Conservation (phyloP, 768 basidiomycete genomes). For the Leccinum subtestaceum region DNA sequence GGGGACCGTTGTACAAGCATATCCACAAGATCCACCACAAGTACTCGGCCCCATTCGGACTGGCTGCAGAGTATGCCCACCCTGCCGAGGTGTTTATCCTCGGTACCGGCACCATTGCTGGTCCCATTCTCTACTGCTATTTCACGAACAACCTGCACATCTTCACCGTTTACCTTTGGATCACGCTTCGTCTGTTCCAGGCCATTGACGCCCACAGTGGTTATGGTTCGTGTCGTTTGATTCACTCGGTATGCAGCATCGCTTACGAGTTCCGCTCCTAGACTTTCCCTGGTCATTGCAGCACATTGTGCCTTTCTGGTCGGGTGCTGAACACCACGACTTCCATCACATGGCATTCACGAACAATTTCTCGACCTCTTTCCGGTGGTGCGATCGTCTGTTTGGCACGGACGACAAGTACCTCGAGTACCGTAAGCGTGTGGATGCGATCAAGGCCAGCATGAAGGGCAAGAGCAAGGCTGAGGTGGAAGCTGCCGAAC, state of each 20-base stretch:
- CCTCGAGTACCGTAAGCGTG: slow-evolving; percentile 67
- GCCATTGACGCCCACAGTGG: slow-evolving; percentile 97
- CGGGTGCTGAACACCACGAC: slow-evolving; percentile 95
- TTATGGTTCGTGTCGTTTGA: slow-evolving; percentile 60
- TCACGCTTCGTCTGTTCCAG: slow-evolving; percentile 91
- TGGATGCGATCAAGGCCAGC: slow-evolving; percentile 57
- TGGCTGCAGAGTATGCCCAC: slow-evolving; percentile 97
- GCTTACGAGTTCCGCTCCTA: slow-evolving; percentile 21
- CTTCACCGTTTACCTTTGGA: slow-evolving; percentile 91
- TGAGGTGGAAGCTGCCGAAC: slow-evolving; percentile 55
- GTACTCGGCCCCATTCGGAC: slow-evolving; percentile 94
- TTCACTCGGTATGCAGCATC: background rate
- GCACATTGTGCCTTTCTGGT: slow-evolving; percentile 93
- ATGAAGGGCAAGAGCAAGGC: slow-evolving; percentile 54
- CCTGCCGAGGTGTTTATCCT: slow-evolving; percentile 95
- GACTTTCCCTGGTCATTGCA: slow-evolving; percentile 98
- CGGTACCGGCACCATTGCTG: slow-evolving; percentile 85
- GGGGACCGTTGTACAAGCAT: slow-evolving; percentile 79
- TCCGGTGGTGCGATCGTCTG: slow-evolving; percentile 89
- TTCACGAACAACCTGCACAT: slow-evolving; percentile 79
- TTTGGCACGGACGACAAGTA: slow-evolving; percentile 93
- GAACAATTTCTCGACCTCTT: slow-evolving; percentile 91
- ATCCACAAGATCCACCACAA: slow-evolving; percentile 99
- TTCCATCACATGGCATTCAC: slow-evolving; percentile 98
- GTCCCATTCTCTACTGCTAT: slow-evolving; percentile 84